phyloP scores from a whole-genome alignment of 2,329 filamentous ascomycete genomes.

The Fusarium dimerum region DNA sequence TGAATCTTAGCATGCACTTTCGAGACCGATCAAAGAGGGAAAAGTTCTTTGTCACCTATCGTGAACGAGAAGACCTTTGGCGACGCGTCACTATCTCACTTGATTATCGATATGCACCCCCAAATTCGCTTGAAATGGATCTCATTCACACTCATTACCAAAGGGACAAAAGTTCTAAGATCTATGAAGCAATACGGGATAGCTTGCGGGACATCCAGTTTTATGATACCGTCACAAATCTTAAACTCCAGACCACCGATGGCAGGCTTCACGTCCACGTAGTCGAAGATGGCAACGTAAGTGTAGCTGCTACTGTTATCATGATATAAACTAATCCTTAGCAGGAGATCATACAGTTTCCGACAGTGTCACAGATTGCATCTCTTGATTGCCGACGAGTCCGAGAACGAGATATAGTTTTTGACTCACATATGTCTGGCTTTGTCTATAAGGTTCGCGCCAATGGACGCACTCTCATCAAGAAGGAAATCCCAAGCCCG shows the following conservation, averaged over 20 bases:
- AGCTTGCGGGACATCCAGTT: slow-evolving; percentile 93
- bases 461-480: slow-evolving; percentile 72
- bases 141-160: slow-evolving; percentile 78
- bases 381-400: slow-evolving; percentile 69
- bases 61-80: slow-evolving; percentile 77
- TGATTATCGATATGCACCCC: slow-evolving; percentile 81
- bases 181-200: slow-evolving; percentile 92
- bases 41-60: slow-evolving; percentile 97
- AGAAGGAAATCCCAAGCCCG: slow-evolving; percentile 96
- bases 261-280: slow-evolving; percentile 93
- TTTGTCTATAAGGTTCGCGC: slow-evolving; percentile 94
- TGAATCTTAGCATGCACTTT: slow-evolving; percentile 98
- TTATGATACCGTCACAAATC: slow-evolving; percentile 92
- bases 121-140: slow-evolving; percentile 83
- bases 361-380: slow-evolving; percentile 68
- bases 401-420: slow-evolving; percentile 74
- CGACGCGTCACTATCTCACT: slow-evolving; percentile 88
- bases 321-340: slow-evolving; percentile 14
- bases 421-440: slow-evolving; percentile 91
- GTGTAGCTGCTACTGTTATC: slow-evolving; percentile 29
- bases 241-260: slow-evolving; percentile 87
- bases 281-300: slow-evolving; percentile 85
- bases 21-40: slow-evolving; percentile 88
- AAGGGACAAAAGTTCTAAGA: slow-evolving; percentile 86
- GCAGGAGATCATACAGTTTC: slow-evolving; percentile 88